Percentiles rank a stretch among this genome's conserved stretches.
These are phyloP conservation scores for Lophiostoma macrostomum DNA, from an alignment of 495 filamentous ascomycete genomes.

Conservation along the genomic window DNA sequence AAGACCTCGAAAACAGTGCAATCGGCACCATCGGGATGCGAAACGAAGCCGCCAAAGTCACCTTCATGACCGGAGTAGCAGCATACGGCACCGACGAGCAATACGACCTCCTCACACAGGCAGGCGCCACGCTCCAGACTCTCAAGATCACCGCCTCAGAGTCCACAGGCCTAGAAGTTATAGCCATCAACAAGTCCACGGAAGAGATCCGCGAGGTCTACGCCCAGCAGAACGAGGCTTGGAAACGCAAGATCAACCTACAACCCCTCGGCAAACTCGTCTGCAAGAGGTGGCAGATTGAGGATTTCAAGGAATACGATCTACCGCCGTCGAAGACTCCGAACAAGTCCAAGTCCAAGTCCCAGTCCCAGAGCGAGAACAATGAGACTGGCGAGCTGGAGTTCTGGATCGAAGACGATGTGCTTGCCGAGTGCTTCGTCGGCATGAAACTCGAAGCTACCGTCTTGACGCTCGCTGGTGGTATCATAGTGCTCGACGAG, in stretches of 20 bases:
- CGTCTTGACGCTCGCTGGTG: slow-evolving; percentile 49
- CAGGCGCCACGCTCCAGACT: slow-evolving; percentile 4
- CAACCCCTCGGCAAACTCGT: slow-evolving; percentile 39
- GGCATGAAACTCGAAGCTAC: slow-evolving; percentile 73
- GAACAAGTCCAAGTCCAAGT: slow-evolving; percentile 18
- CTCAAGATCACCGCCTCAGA: slow-evolving; percentile 43
- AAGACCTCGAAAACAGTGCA: not conserved
- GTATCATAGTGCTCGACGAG: slow-evolving; percentile 21
- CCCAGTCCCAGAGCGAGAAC: slow-evolving; percentile 19
- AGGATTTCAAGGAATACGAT: slow-evolving; percentile 35
- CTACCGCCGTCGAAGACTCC: no score
- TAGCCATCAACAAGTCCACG: slow-evolving; percentile 44
- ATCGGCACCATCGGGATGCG: slow-evolving; percentile 29
- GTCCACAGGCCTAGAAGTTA: slow-evolving; percentile 58
- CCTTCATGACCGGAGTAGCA: slow-evolving; percentile 44
- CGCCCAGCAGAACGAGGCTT: slow-evolving; percentile 32
- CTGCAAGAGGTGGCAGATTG: slow-evolving; percentile 35
- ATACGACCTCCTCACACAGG: slow-evolving; percentile 12
- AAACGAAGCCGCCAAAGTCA: slow-evolving; percentile 34
- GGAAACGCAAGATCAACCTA: slow-evolving; percentile 24
- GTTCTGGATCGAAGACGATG: slow-evolving; percentile 65
- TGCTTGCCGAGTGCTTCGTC: slow-evolving; percentile 59
- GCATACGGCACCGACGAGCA: slow-evolving; percentile 39
- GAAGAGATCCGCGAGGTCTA: slow-evolving; percentile 47
- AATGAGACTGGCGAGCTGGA: slow-evolving; percentile 43